Percentiles rank a stretch among this genome's conserved stretches.
phyloP scores from a whole-genome alignment of 2,329 filamentous ascomycete species.

The Calycina marina region DNA sequence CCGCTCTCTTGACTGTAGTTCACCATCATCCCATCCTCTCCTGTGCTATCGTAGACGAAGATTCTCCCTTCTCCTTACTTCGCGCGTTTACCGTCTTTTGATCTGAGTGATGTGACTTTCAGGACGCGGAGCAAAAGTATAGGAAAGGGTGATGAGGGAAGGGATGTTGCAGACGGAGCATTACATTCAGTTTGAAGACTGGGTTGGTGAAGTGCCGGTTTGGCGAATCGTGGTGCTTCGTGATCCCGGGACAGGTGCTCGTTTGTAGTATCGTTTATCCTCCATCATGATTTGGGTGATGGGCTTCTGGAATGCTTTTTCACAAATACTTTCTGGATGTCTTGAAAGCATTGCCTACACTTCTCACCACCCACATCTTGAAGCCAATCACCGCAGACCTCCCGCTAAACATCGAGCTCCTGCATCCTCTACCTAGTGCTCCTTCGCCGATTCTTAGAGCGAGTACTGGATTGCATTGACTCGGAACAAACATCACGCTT shows the following conservation, averaged over 20 bases:
- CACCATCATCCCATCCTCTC: slow-evolving; percentile 5
- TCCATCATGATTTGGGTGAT: slow-evolving; percentile 7
- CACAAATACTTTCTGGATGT: slow-evolving; percentile 7
- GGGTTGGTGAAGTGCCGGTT: slow-evolving; percentile 4
- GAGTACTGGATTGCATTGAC: slow-evolving; percentile 2
- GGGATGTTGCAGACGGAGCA: slow-evolving; percentile 4
- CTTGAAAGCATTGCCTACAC: neutral
- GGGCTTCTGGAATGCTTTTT: slow-evolving; percentile 6
- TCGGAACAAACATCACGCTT: slow-evolving; percentile 1
- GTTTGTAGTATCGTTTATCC: slow-evolving; percentile 7
- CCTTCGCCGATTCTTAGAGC: neutral
- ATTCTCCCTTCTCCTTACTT: slow-evolving; percentile 7
- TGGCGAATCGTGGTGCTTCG: slow-evolving; percentile 6
- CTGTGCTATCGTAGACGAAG: slow-evolving; percentile 4
- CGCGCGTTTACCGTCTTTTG: slow-evolving; percentile 4
- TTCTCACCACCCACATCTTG: slow-evolving; percentile 1
- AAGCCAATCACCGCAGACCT: neutral
- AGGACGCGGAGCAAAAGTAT: neutral
- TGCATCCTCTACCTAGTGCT: slow-evolving; percentile 1
- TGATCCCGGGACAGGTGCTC: neutral
- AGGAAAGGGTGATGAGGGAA: slow-evolving; percentile 5
- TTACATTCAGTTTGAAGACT: slow-evolving; percentile 5
- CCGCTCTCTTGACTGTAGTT: slow-evolving; percentile 3
- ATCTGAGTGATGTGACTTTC: slow-evolving; percentile 2
- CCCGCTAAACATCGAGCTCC: slow-evolving; percentile 4